Evolutionary conservation across 257 asterid genomes (phyloP), one percentile per base, ranked within the genome.

Genomic region (Scutellaria baicalensis): DNA sequence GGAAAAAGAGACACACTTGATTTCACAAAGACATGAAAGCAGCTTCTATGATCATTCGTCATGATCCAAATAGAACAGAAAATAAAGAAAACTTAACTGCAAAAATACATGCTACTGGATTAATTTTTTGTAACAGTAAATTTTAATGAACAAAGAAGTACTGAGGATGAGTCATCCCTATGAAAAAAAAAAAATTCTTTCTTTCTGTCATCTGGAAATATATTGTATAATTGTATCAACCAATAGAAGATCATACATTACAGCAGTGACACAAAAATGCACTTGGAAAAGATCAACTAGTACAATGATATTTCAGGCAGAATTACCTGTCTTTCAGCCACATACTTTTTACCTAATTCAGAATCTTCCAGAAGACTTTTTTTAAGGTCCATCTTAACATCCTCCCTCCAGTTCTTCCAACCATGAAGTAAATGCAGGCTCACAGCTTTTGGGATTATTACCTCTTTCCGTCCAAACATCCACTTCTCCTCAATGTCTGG

Each of bases 331-430:
- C 94, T 86, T 74, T 86, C 90, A 36, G 95, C 85, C 71, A 91
- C 84, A 80, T 91, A 94, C 85, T 87, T 84, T 87, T 86, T 84
- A 75, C 96, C 90, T 23, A 86, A 83, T 71, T 88, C 97, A 64
- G 82, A 74, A 81, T 94, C 84, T 75, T 88, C 91, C 81, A 89
- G 70, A 51, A 91, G 76, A 67, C 82, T 84, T 66, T 65, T 81
- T 83, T 91, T 89, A 17, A 89, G 83, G 69, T 86, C 82, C 71
- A 60, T 75, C 74, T 86, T 94, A 66, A 52, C 87, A 64, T 86
- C 95, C 68, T 94, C 96, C 18, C 97, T 85, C 99, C 99, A 91
- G 75, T 86, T 86, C 83, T 84, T 91, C 99, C 99, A 94, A 62
- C 97, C 96, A 70, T 85, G 88, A 80, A 83, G 74, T 55, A 94